Conservation (phyloP, 345 rosid species). For the Dipteronia dyeriana region DNA sequence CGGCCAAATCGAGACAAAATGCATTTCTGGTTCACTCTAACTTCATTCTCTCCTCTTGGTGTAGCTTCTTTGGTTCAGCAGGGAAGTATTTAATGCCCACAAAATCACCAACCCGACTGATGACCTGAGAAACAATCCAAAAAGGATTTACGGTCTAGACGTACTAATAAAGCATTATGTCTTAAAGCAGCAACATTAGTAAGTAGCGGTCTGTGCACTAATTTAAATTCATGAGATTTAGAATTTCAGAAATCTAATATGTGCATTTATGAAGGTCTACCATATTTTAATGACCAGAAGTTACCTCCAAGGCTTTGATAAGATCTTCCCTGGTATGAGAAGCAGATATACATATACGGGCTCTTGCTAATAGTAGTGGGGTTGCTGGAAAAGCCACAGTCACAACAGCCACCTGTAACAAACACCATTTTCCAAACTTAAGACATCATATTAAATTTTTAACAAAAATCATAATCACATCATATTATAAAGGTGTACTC, state of each 20-base stretch:
- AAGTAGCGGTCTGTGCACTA: not conserved
- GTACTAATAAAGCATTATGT: not conserved
- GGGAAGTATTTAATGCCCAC: conserved; percentile 89
- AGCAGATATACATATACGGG: conserved; percentile 82
- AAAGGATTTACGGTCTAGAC: not conserved
- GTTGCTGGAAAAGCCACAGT: conserved; percentile 70
- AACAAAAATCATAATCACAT: conserved; percentile 3
- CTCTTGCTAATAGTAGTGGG: conserved; percentile 78
- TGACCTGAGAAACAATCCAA: conserved; percentile 47
- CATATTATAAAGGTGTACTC: conserved; percentile 19
- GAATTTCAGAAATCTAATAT: not conserved
- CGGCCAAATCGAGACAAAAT: not conserved
- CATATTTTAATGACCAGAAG: not conserved
- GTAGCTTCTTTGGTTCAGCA: conserved; percentile 62
- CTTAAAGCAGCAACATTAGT: conserved; percentile 1
- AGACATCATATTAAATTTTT: not conserved
- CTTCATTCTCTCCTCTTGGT: conserved; percentile 36
- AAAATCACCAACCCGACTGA: conserved; percentile 74
- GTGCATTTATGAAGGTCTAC: not conserved
- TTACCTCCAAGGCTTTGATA: conserved; percentile 68
- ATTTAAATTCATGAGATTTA: not conserved
- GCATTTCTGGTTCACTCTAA: conserved; percentile 22
- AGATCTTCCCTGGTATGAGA: conserved; percentile 77
- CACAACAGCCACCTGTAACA: conserved; percentile 57
- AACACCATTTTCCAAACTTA: conserved; percentile 9